These are phyloP conservation scores for Shiraia bambusicola DNA, from an alignment of 2,329 filamentous ascomycete species.

Conservation along the genomic window DNA sequence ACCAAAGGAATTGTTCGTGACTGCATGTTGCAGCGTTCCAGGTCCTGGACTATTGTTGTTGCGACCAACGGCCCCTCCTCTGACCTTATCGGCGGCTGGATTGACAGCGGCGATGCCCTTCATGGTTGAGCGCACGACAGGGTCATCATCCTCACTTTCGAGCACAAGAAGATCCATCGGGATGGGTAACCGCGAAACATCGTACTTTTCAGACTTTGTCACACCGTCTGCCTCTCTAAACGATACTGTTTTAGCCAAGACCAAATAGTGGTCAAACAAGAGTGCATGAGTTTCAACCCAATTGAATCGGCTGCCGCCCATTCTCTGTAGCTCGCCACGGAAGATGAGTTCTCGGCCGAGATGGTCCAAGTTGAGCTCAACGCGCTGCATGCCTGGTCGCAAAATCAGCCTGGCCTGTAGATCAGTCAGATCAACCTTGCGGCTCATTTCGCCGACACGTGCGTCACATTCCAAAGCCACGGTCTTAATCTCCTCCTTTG, in stretches of 20 bases:
- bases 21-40: conserved; percentile 64
- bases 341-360: conserved; percentile 88
- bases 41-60: conserved; percentile 45
- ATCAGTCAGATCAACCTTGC: conserved; percentile 86
- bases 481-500: conserved; percentile 86
- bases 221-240: conserved; percentile 67
- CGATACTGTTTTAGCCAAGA: conserved; percentile 78
- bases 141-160: conserved; percentile 89
- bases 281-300: conserved; percentile 94
- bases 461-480: conserved; percentile 90
- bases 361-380: conserved; percentile 87
- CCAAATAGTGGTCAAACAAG: conserved; percentile 94
- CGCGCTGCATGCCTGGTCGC: conserved; percentile 79
- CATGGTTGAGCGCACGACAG: conserved; percentile 75
- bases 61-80: conserved; percentile 56
- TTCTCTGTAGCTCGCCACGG: conserved; percentile 84
- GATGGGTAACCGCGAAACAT: conserved; percentile 92
- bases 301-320: conserved; percentile 83
- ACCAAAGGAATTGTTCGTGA: conserved; percentile 63
- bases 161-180: conserved; percentile 94
- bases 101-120: conserved; percentile 68
- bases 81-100: conserved; percentile 43
- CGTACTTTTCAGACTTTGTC: conserved; percentile 79
- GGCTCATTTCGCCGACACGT: conserved; percentile 87
- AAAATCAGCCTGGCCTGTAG: conserved; percentile 80